phyloP scores from a whole-genome alignment of 2,329 filamentous ascomycete species.

The Epichloe typhina region DNA sequence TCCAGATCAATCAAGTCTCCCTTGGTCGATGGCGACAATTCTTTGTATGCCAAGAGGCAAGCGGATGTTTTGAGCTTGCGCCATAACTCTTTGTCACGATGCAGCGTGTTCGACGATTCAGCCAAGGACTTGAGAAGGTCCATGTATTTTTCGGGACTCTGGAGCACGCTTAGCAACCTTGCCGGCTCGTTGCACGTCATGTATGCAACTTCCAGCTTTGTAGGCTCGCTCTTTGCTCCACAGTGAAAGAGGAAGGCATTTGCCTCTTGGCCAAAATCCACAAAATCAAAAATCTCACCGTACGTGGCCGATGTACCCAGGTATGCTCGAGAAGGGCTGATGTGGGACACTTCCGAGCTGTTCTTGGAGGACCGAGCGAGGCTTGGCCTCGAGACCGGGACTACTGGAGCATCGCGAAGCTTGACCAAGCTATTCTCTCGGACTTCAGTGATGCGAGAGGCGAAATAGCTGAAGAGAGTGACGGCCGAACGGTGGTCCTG shows the following conservation, averaged over 20 bases:
- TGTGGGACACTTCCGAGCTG: conserved; percentile 18
- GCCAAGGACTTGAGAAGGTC: conserved; percentile 70
- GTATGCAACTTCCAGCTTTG: conserved; percentile 68
- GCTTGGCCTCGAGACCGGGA: conserved; percentile 45
- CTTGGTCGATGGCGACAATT: conserved; percentile 40
- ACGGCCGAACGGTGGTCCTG: conserved; percentile 51
- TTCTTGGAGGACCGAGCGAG: conserved; percentile 21
- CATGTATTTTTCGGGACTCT: conserved; percentile 75
- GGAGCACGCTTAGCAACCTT: conserved; percentile 65
- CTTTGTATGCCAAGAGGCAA: conserved; percentile 74
- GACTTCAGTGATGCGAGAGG: conserved; percentile 62
- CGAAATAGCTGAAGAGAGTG: conserved; percentile 71
- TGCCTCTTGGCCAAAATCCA: conserved; percentile 79
- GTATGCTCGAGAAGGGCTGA: conserved; percentile 65
- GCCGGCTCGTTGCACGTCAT: conserved; percentile 77
- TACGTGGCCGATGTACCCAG: conserved; percentile 60
- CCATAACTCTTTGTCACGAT: conserved; percentile 67
- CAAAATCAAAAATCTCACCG: conserved; percentile 89
- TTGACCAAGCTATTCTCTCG: conserved; percentile 44
- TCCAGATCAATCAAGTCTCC: conserved; percentile 36
- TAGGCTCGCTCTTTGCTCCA: conserved; percentile 85
- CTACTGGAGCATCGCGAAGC: conserved; percentile 53
- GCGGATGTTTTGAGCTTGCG: conserved; percentile 59
- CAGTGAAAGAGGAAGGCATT: conserved; percentile 82
- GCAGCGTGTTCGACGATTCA: conserved; percentile 55